Conservation (phyloP, 352 stramenopile genomes). For the Phytophthora pluvialis region DNA sequence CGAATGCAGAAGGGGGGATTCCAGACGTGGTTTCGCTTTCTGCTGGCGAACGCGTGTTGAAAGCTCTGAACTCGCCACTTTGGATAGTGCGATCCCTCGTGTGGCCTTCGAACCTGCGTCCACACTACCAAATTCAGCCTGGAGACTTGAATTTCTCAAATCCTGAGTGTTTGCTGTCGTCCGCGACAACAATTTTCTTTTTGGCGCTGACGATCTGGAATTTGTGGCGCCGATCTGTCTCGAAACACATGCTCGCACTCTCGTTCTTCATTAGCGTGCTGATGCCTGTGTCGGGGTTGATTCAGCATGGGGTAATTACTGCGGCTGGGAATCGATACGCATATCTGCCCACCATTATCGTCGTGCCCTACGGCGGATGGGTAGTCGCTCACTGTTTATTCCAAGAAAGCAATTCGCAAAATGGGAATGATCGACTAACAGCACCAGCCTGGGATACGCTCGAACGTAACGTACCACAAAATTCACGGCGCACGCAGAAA, state of each 20-base stretch:
- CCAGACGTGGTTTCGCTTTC: slow-evolving; percentile 47
- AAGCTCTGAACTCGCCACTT: slow-evolving; percentile 37
- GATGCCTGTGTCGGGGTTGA: slow-evolving; percentile 55
- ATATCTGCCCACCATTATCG: slow-evolving; percentile 52
- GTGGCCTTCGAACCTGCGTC: slow-evolving; percentile 49
- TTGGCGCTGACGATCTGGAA: slow-evolving; percentile 1
- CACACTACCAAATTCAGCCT: slow-evolving; percentile 55
- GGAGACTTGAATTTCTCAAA: slow-evolving; percentile 35
- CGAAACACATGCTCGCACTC: slow-evolving; percentile 30
- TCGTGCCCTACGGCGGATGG: slow-evolving; percentile 44
- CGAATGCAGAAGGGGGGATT: slow-evolving; percentile 45
- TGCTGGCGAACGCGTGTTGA: slow-evolving; percentile 43
- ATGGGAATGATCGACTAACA: neutral
- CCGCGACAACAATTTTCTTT: slow-evolving; percentile 14
- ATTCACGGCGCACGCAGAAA: neutral
- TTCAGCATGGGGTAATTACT: slow-evolving; percentile 67
- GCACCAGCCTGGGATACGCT: slow-evolving; percentile 1
- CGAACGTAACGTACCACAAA: neutral
- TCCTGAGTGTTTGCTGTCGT: slow-evolving; percentile 41
- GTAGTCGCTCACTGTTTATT: slow-evolving; percentile 26
- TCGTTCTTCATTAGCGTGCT: slow-evolving; percentile 49
- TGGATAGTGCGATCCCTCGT: slow-evolving; percentile 41
- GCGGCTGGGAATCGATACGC: slow-evolving; percentile 57
- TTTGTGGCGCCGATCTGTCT: slow-evolving; percentile 1
- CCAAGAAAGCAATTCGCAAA: neutral